These are phyloP conservation scores for Penium margaritaceum DNA, from an alignment of 139 green algal species.

Conservation along the genomic window DNA sequence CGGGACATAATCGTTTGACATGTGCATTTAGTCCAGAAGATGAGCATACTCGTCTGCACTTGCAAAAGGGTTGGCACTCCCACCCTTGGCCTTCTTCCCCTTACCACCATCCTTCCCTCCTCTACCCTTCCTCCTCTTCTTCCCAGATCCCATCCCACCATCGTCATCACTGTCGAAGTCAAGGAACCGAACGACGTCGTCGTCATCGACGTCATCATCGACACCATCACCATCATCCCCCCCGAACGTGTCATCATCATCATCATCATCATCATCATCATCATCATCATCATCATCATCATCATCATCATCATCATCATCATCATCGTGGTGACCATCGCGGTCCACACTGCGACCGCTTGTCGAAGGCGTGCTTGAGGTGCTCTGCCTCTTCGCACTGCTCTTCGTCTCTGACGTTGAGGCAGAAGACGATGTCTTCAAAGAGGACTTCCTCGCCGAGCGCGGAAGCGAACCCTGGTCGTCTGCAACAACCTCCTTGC, in stretches of 20 bases:
- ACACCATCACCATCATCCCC: not conserved
- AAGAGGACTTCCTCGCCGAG: too few species aligned
- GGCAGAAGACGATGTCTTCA: too few species aligned
- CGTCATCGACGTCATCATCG: not conserved
- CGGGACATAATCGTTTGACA: too few species aligned
- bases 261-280: conserved; percentile 3
- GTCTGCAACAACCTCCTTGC: not conserved
- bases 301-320: too few species aligned
- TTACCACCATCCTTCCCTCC: conserved; percentile 3
- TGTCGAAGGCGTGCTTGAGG: not conserved
- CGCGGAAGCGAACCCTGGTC: too few species aligned
- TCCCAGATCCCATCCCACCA: conserved; percentile 6
- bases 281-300: not conserved
- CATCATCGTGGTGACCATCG: too few species aligned
- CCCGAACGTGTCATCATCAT: too few species aligned
- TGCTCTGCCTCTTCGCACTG: not conserved
- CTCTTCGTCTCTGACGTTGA: too few species aligned
- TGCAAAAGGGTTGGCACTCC: conserved; percentile 7
- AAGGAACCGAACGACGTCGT: conserved; percentile 7
- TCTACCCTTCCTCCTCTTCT: conserved; percentile 19
- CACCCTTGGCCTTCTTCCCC: conserved; percentile 1
- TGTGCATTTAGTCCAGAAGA: conserved; percentile 12
- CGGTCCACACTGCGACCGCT: not conserved
- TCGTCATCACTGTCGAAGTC: conserved; percentile 14
- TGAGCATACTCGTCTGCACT: conserved; percentile 31